A percentile compares a stretch with the other conserved stretches of the same genome.
These are phyloP conservation scores for Clohesyomyces aquaticus DNA, from an alignment of 495 filamentous ascomycete genomes.

Conservation along the genomic window DNA sequence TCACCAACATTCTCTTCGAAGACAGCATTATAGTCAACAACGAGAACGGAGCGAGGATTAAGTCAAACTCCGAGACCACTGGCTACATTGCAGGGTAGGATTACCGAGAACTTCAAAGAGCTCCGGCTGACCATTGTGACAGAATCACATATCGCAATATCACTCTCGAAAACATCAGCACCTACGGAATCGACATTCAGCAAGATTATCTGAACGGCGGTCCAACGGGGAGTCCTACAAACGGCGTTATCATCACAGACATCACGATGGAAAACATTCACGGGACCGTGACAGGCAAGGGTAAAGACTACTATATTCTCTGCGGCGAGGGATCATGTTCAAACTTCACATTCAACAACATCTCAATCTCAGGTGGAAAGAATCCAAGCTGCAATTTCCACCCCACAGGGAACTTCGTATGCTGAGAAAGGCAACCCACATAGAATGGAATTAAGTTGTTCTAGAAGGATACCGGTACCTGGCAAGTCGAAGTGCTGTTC, in stretches of 20 bases:
- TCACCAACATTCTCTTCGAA: slow-evolving; percentile 59
- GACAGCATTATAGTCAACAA: slow-evolving; percentile 59
- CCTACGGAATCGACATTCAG: slow-evolving; percentile 68
- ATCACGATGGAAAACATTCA: slow-evolving; percentile 58
- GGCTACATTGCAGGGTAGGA: slow-evolving; percentile 51
- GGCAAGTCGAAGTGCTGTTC: too few species aligned
- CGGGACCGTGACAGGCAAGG: slow-evolving; percentile 54
- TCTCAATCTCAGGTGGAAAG: slow-evolving; percentile 42
- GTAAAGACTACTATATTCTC: slow-evolving; percentile 56
- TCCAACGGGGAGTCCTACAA: slow-evolving; percentile 64
- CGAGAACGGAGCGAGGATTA: slow-evolving; percentile 65
- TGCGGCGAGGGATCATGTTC: slow-evolving; percentile 42
- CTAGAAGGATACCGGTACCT: too few species aligned
- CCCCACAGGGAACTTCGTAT: background rate
- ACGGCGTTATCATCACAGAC: slow-evolving; percentile 63
- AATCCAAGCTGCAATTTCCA: slow-evolving; percentile 10
- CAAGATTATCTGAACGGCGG: slow-evolving; percentile 71
- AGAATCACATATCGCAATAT: slow-evolving; percentile 65
- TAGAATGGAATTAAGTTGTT: too few species aligned
- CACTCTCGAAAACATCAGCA: slow-evolving; percentile 59
- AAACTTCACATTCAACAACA: slow-evolving; percentile 41
- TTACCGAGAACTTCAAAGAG: too few species aligned
- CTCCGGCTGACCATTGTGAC: slow-evolving; percentile 8
- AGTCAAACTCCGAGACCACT: slow-evolving; percentile 62
- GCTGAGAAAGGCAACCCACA: too few species aligned